These are phyloP conservation scores for Schoenoplectus tabernaemontani DNA, from an alignment of 202 grass and related monocot species.

Conservation along the genomic window DNA sequence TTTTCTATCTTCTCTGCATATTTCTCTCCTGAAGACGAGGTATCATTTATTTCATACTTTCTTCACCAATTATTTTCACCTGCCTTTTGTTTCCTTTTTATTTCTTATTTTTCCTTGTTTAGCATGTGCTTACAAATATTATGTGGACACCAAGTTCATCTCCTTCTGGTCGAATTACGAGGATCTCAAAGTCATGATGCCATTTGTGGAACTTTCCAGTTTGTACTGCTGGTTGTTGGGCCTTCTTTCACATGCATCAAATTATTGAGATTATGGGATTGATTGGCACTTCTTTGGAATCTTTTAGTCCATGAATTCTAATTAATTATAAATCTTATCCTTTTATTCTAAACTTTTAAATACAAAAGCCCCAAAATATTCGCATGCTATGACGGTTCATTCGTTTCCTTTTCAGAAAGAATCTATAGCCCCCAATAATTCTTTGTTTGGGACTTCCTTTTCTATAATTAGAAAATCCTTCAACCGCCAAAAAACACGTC, in stretches of 20 bases:
- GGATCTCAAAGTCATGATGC: neutral
- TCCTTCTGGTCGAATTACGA: neutral
- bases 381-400: neutral
- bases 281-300: conserved; percentile 7
- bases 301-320: neutral
- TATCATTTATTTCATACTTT: too few species aligned
- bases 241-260: conserved; percentile 22
- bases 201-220: conserved; percentile 14
- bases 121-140: neutral
- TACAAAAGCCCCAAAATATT: too few species aligned
- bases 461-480: conserved; percentile 5
- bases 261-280: conserved; percentile 22
- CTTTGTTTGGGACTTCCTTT: neutral
- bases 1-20: too few species aligned
- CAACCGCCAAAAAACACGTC: neutral
- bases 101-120: neutral
- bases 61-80: too few species aligned
- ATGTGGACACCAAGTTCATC: too few species aligned
- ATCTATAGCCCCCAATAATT: neutral
- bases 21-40: too few species aligned
- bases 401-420: conserved; percentile 3
- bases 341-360: too few species aligned
- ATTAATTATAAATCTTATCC: neutral
- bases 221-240: conserved; percentile 24
- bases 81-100: neutral